Evolutionary conservation across 257 asterid genomes (phyloP), one percentile per base, ranked within the genome.

Genomic region (Solanum pennellii): DNA sequence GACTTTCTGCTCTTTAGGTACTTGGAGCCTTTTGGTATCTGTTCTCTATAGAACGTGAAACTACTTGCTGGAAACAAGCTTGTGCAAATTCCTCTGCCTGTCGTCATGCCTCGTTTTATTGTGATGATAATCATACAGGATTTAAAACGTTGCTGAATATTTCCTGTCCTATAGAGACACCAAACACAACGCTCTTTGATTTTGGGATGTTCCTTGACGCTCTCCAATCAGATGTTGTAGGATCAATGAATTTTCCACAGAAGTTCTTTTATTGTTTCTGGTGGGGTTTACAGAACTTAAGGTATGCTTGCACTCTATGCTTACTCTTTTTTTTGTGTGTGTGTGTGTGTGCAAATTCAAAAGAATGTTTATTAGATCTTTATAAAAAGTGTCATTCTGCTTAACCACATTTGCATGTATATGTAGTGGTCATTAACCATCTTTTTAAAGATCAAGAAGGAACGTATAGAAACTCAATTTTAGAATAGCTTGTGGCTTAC

Each of bases 251-350:
- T 91, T 97, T 97, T 88, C 97, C 98, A 56, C 95, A 91, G 89
- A 97, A 97, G 93, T 92, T 97, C 92, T 96, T 97, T 59, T 96
- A 96, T 88, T 97, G 99, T 93, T 95, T 96, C 93, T 97, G 99
- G 99, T 97, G 99, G 99, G 99, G 99, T 76, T 94, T 97, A 86
- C 99, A 97, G 90, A 97, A 94, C 87, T 90, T 97, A 92, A 97
- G 99, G 99, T 96, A 91, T 59, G 83, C 68, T 23, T 27, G 37
- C 68, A 79, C 85, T 88, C 7, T 79, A 20, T 79, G 42, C 18
- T 49, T 80, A 10, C 59, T 11, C 75, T 83, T 52, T 16, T 7
- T 5, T 15, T 13, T 13, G n/a, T n/a, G n/a, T n/a, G n/a, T n/a
- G n/a, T n/a, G n/a, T 52, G 16, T 52, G 6, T 16, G 71, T 29